A percentile compares a stretch with the other conserved stretches of the same genome.
Evolutionary conservation across 345 rosid genomes (phyloP).

Genomic region (Noccaea caerulescens): DNA sequence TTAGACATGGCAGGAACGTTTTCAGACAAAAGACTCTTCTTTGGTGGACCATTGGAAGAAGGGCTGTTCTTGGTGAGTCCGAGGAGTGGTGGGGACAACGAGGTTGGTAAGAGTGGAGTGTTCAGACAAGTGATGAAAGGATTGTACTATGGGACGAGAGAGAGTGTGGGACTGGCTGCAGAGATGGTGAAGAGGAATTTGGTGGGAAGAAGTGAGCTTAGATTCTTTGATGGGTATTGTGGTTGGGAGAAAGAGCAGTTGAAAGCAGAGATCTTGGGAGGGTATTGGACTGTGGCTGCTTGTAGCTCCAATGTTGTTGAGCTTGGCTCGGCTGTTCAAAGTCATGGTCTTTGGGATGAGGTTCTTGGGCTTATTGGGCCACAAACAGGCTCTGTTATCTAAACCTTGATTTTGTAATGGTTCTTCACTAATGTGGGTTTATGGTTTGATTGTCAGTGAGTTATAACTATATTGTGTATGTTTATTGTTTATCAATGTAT

Average conservation of each 20-base stretch:
- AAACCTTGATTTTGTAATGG: conserved; percentile 10
- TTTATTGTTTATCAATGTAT: conserved; percentile 7
- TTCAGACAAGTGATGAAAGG: conserved; percentile 80
- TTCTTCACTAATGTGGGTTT: conserved; percentile 4
- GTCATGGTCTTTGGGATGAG: conserved; percentile 78
- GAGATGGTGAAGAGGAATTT: conserved; percentile 77
- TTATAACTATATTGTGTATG: conserved; percentile 17
- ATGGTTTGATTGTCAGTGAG: conserved; percentile 6
- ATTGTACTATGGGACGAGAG: conserved; percentile 75
- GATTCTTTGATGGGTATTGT: conserved; percentile 87
- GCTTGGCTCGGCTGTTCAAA: conserved; percentile 46
- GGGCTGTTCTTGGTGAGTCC: conserved; percentile 72
- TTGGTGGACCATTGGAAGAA: conserved; percentile 92
- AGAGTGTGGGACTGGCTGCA: conserved; percentile 78
- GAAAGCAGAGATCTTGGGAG: conserved; percentile 77
- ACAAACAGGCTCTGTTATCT: conserved; percentile 52
- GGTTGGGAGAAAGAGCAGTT: conserved; percentile 85
- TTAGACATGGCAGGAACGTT: conserved; percentile 64
- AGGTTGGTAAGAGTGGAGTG: conserved; percentile 57
- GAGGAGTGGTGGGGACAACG: conserved; percentile 44
- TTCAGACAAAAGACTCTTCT: conserved; percentile 66
- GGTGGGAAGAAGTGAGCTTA: conserved; percentile 67
- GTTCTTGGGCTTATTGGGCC: conserved; percentile 66
- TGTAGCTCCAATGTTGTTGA: conserved; percentile 79
- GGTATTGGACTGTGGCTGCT: conserved; percentile 83